Percentiles rank a stretch among this genome's conserved stretches.
These are phyloP conservation scores for Colletotrichum sublineola DNA, from an alignment of 2,329 filamentous ascomycete species.

Conservation along the genomic window DNA sequence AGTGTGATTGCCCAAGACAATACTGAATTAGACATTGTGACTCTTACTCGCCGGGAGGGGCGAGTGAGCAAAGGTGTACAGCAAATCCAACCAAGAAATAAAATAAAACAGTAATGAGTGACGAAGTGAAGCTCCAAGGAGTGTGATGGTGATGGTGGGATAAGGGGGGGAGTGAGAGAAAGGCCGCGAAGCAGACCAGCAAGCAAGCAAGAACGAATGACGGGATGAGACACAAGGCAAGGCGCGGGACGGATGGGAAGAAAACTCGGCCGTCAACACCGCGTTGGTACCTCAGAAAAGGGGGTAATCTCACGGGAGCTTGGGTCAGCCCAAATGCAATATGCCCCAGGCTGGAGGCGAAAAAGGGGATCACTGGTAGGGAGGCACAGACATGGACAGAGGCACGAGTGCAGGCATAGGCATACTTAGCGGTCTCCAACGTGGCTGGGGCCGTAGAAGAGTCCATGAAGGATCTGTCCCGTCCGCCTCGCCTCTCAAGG, in stretches of 20 bases:
- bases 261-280: slow-evolving; percentile 42
- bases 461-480: slow-evolving; percentile 39
- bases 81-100: slow-evolving; percentile 11
- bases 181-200: slow-evolving; percentile 42
- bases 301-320: slow-evolving; percentile 40
- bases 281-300: slow-evolving; percentile 35
- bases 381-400: slow-evolving; percentile 6
- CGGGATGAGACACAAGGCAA: slow-evolving; percentile 36
- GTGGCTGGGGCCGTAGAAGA: slow-evolving; percentile 40
- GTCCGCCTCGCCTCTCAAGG: slow-evolving; percentile 40
- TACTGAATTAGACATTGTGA: slow-evolving; percentile 43
- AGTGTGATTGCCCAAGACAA: slow-evolving; percentile 41
- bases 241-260: slow-evolving; percentile 41
- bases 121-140: slow-evolving; percentile 40
- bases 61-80: slow-evolving; percentile 37
- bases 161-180: slow-evolving; percentile 24
- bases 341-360: slow-evolving; percentile 41
- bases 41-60: slow-evolving; percentile 40
- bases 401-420: slow-evolving; percentile 8
- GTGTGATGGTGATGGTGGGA: slow-evolving; percentile 34
- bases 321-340: slow-evolving; percentile 40
- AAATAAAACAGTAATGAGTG: slow-evolving; percentile 38
- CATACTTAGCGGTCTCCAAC: slow-evolving; percentile 4
- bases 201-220: slow-evolving; percentile 42
- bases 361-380: slow-evolving; percentile 37